phyloP scores from a whole-genome alignment of 129 eudicot species.

The Oenanthe sinensis region DNA sequence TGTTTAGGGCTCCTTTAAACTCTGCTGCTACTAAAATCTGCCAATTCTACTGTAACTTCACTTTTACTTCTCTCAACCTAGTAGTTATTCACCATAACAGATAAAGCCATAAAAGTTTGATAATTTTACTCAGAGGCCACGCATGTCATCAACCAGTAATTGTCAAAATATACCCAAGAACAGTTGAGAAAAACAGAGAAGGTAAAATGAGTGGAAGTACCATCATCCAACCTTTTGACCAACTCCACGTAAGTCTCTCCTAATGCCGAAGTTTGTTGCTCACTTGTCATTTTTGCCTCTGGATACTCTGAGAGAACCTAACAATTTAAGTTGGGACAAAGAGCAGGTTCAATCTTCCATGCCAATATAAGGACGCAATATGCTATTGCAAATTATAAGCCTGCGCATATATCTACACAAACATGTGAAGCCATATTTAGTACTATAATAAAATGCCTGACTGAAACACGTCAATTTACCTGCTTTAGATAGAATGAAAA shows the following conservation, averaged over 20 bases:
- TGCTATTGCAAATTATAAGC: not conserved
- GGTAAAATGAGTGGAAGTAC: constrained; percentile 52
- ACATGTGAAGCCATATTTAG: not conserved
- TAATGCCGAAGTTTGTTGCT: constrained; percentile 51
- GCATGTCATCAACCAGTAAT: not conserved
- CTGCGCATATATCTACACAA: not conserved
- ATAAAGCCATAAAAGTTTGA: not conserved
- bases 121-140: not conserved
- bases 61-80: not conserved
- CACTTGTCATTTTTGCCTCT: constrained; percentile 47
- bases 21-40: not conserved
- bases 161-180: not conserved
- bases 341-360: constrained; percentile 1
- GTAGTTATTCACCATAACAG: not conserved
- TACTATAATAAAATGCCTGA: not conserved
- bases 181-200: constrained; percentile 5
- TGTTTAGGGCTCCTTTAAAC: not conserved
- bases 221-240: constrained; percentile 94
- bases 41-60: not conserved
- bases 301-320: constrained; percentile 81
- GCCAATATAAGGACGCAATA: not conserved
- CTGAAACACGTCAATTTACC: constrained; percentile 68
- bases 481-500: constrained; percentile 71
- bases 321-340: not conserved
- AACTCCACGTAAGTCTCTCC: constrained; percentile 67